Evolutionary conservation across 371 early-diverging fungal genomes (phyloP).

Genomic region (Mortierella sp.): DNA sequence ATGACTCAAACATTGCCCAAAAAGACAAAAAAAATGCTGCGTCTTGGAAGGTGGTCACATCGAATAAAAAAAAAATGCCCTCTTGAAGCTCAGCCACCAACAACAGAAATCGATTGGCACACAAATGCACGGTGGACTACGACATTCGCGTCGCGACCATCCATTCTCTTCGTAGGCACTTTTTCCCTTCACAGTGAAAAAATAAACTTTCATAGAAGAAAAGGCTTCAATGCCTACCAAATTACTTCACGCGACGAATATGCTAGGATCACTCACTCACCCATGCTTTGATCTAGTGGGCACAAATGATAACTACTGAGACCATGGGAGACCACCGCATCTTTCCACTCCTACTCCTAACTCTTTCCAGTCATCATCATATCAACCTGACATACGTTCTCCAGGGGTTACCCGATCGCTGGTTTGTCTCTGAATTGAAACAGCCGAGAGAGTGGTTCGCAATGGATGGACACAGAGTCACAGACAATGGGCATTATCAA

Average conservation of each 20-base stretch:
- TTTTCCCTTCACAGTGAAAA: neutral
- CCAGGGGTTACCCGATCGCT: neutral
- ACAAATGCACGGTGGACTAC: neutral
- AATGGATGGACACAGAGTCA: neutral
- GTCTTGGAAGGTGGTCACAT: neutral
- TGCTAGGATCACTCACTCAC: neutral
- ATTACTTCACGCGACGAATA: neutral
- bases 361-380: neutral
- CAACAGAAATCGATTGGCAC: neutral
- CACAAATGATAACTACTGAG: neutral
- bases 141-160: neutral
- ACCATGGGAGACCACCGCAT: neutral
- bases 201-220: neutral
- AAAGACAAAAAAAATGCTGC: neutral
- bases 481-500: neutral
- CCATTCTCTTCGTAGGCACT: neutral
- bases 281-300: neutral
- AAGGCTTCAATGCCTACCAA: neutral
- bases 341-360: no score
- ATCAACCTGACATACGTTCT: neutral
- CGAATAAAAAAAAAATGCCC: neutral
- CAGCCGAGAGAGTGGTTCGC: neutral
- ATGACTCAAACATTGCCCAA: no score
- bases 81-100: conserved; percentile 13
- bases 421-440: conserved; percentile 5